A percentile compares a stretch with the other conserved stretches of the same genome.
Conservation (phyloP, 768 basidiomycete genomes). For the Trametes sanguinea region DNA sequence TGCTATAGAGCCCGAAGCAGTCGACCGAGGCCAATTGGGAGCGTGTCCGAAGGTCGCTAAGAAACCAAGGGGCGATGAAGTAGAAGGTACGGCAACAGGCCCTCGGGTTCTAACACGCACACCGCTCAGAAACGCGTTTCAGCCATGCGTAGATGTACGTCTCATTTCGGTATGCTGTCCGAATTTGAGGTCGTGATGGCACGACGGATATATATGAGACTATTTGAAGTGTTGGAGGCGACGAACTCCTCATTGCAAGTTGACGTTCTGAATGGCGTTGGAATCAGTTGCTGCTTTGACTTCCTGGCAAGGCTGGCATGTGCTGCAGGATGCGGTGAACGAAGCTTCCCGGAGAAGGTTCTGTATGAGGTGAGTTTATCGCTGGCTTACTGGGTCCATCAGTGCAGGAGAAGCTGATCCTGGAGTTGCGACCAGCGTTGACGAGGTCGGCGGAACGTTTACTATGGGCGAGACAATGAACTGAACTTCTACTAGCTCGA, state of each 20-base stretch:
- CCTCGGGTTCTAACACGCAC: background rate
- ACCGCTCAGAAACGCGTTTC: background rate
- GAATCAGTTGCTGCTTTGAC: too few relatives aligned
- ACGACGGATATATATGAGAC: background rate
- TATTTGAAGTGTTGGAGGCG: too few relatives aligned
- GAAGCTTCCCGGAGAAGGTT: background rate
- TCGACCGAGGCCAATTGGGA: too few relatives aligned
- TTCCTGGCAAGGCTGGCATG: background rate
- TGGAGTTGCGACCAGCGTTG: background rate
- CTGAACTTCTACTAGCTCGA: background rate
- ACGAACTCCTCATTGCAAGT: too few relatives aligned
- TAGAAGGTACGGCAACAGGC: too few relatives aligned
- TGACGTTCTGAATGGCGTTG: too few relatives aligned
- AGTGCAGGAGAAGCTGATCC: too few relatives aligned
- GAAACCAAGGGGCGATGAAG: too few relatives aligned
- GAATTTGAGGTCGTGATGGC: background rate
- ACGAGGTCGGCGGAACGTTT: background rate
- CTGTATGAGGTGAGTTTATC: conserved; percentile 7
- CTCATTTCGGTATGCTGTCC: too few relatives aligned
- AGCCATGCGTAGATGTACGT: background rate
- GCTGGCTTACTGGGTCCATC: background rate
- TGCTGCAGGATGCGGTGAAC: background rate
- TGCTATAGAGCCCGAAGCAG: too few relatives aligned
- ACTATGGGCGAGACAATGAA: background rate
- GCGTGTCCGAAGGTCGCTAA: too few relatives aligned